Percentiles rank a stretch among this genome's conserved stretches.
Conservation (phyloP, 208 protist genomes). For the Trypanosoma rangeli region DNA sequence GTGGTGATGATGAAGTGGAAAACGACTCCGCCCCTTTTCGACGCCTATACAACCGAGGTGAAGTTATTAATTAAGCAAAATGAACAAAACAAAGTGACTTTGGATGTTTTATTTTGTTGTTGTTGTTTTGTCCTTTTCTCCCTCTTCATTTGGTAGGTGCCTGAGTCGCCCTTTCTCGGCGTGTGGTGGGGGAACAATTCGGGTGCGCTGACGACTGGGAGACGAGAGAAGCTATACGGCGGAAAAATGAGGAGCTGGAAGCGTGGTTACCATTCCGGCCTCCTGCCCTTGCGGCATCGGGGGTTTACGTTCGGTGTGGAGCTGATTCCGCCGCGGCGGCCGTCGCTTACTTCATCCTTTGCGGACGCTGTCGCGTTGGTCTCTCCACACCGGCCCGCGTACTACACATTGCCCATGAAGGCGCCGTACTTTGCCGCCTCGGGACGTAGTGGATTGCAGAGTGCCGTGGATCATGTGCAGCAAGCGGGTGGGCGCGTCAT, state of each 20-base stretch:
- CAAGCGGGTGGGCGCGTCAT: constrained; percentile 22
- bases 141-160: too few relatives aligned
- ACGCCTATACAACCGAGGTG: too few relatives aligned
- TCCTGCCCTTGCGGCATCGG: neutral
- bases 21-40: too few relatives aligned
- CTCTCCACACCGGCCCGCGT: neutral
- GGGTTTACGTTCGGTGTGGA: constrained; percentile 2
- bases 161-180: too few relatives aligned
- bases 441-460: neutral
- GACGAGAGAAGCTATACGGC: neutral
- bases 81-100: too few relatives aligned
- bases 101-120: too few relatives aligned
- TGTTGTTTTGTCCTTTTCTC: too few relatives aligned
- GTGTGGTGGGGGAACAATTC: neutral
- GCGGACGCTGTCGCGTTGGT: neutral
- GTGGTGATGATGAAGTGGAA: too few relatives aligned
- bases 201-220: too few relatives aligned
- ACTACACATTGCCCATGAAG: constrained; percentile 4
- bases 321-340: neutral
- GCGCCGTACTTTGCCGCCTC: constrained; percentile 5
- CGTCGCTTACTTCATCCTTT: neutral
- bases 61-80: too few relatives aligned
- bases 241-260: neutral
- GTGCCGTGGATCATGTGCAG: neutral
- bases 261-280: neutral